Base-by-base conservation (phyloP, 371 early-diverging fungal genomes). In the Homolaphlyctis polyrhiza region DNA sequence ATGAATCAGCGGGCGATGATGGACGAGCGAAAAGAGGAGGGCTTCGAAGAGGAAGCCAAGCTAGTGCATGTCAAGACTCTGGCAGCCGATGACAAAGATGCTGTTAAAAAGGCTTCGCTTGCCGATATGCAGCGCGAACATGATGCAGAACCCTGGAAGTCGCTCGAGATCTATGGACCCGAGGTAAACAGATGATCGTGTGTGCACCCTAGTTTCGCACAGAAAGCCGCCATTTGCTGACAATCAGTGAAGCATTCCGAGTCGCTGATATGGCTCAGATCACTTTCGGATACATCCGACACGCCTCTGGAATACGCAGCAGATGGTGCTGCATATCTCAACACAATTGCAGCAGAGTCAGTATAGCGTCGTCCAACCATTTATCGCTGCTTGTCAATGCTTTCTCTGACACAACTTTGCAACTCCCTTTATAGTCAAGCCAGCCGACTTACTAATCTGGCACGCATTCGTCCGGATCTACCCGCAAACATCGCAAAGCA, bases 111-210 rank as follows among this genome's bases (percentile, higher is more conserved):
- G 39, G 68, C 67, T 16, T 39, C 64, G 18, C 66, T 71, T 64
- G 72, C 63, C 66, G 87, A 68, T 75, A 83, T 77, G 79, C 89
- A 78, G 58, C 68, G 72, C 58, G 60, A 69, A 61, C 70, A 74
- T 25, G 90, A 91, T 35, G 87, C 89, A 49, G 95, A 94, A 66
- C 78, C 80, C 21, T 94, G 93, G 93, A 78, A 83, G 50, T 74
- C 78, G 18, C 75, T 93, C 61, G 68, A 76, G 4, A 87, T 90
- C 62, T 89, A 80, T 72, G 85, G 87, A 66, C 79, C 82, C 52
- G 66, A 71, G 51, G 87, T 87, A 78, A 69, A 79, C n/a, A n/a
- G 61, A 16, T 45, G 55, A 60, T 51, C 60, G n/a, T 30, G n/a
- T 58, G 0, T 49, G n/a, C 32, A 14, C 33, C 28, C 13, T 3